Conservation (phyloP, 495 filamentous ascomycete species). For the Oidiodendron maius region DNA sequence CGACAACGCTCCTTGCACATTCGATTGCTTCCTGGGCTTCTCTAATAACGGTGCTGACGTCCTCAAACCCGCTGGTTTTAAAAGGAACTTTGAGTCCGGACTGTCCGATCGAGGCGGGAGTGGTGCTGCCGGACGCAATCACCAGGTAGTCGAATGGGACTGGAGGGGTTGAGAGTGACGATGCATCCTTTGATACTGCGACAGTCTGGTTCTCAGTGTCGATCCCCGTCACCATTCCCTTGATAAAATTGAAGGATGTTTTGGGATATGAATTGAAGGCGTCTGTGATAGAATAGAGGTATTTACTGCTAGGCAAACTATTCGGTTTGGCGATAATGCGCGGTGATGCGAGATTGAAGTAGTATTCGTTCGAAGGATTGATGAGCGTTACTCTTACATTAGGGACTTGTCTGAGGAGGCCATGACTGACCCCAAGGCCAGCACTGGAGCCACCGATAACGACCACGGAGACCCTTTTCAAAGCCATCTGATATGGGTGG, state of each 20-base stretch:
- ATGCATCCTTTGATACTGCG: conserved; percentile 19
- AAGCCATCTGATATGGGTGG: background rate
- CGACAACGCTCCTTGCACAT: conserved; percentile 37
- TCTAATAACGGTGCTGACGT: conserved; percentile 25
- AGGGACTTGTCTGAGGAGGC: conserved; percentile 37
- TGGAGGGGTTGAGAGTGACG: too few species aligned
- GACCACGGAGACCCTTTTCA: conserved; percentile 27
- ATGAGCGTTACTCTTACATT: conserved; percentile 39
- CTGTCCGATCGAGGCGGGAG: conserved; percentile 24
- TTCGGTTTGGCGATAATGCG: conserved; percentile 35
- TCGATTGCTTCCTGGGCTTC: conserved; percentile 32
- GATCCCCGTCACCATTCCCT: background rate
- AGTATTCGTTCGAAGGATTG: conserved; percentile 44
- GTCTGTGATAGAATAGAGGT: conserved; percentile 37
- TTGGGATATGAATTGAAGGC: conserved; percentile 4
- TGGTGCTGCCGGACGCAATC: conserved; percentile 27
- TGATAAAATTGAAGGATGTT: background rate
- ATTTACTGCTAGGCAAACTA: conserved; percentile 34
- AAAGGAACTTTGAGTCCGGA: conserved; percentile 26
- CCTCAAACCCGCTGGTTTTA: conserved; percentile 20
- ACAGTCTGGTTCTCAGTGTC: conserved; percentile 30
- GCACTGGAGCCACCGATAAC: conserved; percentile 48
- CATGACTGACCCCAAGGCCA: conserved; percentile 41
- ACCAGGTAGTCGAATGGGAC: conserved; percentile 39
- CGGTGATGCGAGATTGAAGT: conserved; percentile 46